Percentiles rank a stretch among this genome's conserved stretches.
These are phyloP conservation scores for Xylaria scruposa DNA, from an alignment of 495 filamentous ascomycete genomes.

Conservation along the genomic window DNA sequence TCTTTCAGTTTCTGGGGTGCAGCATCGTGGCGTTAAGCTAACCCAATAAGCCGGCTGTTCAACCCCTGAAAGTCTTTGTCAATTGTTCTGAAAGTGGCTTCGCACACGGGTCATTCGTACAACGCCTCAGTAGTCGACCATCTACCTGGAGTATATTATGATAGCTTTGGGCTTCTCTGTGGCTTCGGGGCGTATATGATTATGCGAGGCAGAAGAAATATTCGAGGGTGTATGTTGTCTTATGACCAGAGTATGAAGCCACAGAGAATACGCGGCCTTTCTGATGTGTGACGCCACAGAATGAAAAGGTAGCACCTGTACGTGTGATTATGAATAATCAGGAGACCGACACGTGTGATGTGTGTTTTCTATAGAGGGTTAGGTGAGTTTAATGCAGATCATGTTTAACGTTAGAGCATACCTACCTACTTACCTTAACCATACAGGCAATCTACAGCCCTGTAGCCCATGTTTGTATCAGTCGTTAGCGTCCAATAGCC, in stretches of 20 bases:
- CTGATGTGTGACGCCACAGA: not conserved
- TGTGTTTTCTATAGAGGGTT: not conserved
- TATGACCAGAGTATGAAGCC: not conserved
- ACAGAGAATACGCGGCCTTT: constrained; percentile 1
- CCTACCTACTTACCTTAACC: not conserved
- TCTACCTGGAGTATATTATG: not conserved
- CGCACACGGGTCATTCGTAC: not conserved
- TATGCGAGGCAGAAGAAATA: not conserved
- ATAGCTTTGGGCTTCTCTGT: not conserved
- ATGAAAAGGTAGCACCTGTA: not conserved
- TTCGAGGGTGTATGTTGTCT: not conserved
- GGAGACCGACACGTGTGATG: not conserved
- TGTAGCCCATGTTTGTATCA: too few species aligned
- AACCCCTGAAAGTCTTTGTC: not conserved
- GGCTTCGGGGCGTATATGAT: not conserved
- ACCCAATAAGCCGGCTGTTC: constrained; percentile 29
- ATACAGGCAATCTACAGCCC: not conserved
- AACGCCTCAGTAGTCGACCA: not conserved
- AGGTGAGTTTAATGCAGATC: not conserved
- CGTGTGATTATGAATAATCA: not conserved
- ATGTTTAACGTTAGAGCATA: not conserved
- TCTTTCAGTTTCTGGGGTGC: constrained; percentile 18
- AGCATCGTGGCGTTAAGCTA: constrained; percentile 30
- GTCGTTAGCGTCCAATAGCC: too few species aligned
- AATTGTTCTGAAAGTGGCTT: not conserved